Evolutionary conservation across 345 rosid species (phyloP).

Genomic region (Syzygium jambos): DNA sequence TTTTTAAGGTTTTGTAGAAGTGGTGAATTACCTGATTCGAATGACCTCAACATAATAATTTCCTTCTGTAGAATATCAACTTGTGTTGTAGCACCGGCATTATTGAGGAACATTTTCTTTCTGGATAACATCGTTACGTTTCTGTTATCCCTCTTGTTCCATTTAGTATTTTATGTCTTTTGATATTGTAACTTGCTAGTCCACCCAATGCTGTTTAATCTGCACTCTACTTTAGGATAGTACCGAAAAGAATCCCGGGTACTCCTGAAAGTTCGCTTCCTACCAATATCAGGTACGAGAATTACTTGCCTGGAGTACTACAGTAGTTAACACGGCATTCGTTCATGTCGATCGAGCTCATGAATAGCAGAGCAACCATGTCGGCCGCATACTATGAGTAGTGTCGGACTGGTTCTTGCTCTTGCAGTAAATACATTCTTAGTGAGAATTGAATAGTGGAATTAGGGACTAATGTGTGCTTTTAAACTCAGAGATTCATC

Average conservation of each 20-base stretch:
- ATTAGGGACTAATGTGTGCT: background rate
- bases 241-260: background rate
- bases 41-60: background rate
- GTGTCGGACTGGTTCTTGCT: background rate
- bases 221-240: background rate
- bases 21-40: background rate
- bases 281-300: background rate
- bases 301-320: background rate
- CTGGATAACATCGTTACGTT: background rate
- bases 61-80: background rate
- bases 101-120: background rate
- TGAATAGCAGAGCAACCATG: background rate
- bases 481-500: background rate
- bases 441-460: background rate
- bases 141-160: background rate
- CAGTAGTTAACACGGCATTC: background rate
- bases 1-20: background rate
- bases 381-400: background rate
- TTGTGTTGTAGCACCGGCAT: background rate
- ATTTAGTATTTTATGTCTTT: background rate
- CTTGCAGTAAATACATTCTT: background rate
- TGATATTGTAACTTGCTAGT: background rate
- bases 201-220: background rate
- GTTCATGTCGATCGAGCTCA: background rate
- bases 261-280: background rate